Conservation (phyloP, 345 rosid genomes). For the Erysimum cheiranthoides region DNA sequence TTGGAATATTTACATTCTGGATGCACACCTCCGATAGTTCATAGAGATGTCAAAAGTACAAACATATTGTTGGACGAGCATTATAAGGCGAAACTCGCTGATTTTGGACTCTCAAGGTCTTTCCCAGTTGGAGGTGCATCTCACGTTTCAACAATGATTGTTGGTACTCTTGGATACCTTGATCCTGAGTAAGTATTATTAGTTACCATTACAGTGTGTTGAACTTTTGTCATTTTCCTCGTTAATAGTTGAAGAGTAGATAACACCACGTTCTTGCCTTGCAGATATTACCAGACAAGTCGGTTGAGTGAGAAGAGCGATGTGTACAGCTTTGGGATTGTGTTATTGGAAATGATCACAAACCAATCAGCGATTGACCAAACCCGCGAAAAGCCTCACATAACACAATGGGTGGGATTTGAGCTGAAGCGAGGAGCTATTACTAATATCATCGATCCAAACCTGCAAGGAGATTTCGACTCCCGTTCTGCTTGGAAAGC, state of each 20-base stretch:
- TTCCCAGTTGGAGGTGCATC: conserved; percentile 44
- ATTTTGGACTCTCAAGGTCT: conserved; percentile 54
- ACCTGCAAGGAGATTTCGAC: not conserved
- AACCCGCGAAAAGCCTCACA: conserved; percentile 15
- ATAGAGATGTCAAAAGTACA: conserved; percentile 55
- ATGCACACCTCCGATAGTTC: conserved; percentile 54
- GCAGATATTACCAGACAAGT: conserved; percentile 32
- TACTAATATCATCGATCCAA: conserved; percentile 23
- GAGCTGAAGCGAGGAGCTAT: conserved; percentile 34
- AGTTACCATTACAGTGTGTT: not conserved
- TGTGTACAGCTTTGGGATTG: conserved; percentile 42
- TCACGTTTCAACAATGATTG: conserved; percentile 40
- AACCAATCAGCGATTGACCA: conserved; percentile 35
- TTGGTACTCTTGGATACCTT: conserved; percentile 52
- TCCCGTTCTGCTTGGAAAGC: conserved; percentile 30
- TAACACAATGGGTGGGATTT: conserved; percentile 34
- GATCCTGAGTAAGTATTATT: conserved; percentile 53
- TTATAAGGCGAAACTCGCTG: conserved; percentile 52
- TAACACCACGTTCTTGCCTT: conserved; percentile 2
- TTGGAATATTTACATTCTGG: conserved; percentile 56
- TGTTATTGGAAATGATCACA: conserved; percentile 36
- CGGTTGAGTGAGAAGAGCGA: conserved; percentile 34
- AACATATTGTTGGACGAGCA: conserved; percentile 52
- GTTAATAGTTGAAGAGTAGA: not conserved
- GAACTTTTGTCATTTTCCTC: not conserved